Evolutionary conservation across 2,329 filamentous ascomycete genomes (phyloP), one percentile per base, ranked within the genome.

Genomic region (Aureobasidium sp.): DNA sequence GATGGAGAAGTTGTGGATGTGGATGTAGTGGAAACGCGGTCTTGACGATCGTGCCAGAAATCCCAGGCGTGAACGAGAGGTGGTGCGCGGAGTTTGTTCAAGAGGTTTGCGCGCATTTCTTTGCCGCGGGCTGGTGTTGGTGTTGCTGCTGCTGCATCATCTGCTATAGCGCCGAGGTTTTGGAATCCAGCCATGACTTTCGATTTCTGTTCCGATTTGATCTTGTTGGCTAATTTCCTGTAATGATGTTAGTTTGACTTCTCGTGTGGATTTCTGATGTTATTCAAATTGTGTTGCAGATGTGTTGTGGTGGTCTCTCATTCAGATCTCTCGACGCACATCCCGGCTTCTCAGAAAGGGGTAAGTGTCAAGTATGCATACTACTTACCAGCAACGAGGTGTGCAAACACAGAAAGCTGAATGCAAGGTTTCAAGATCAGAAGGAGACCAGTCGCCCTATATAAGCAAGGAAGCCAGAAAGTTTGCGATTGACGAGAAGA

Each of bases 51-150:
- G 63, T 80, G 78, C 76, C 78, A 81, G 70, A 81, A 81, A 66
- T 79, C 75, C 79, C 79, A 81, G 63, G 72, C 72, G 71, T 80
- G 78, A 61, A 78, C 75, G 59, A 81, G 75, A n/a, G 79, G 77
- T 53, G 78, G 79, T 6, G 78, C 74, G 51, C 78, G 75, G 45
- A 57, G 69, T 62, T 67, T 73, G 68, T 34, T 73, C 65, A 77
- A 75, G 61, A 78, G 75, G 61, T 70, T 72, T 60, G 73, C 71
- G 61, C 75, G 85, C 85, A 91, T 91, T 61, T 88, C 88, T 75
- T 88, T 85, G 74, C 89, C 88, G 69, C 89, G 86, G 61, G 89
- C 87, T 30, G 89, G 88, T 10, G 88, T 89, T 66, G 81, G 79
- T 45, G 83, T 85, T 70, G 83, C 84, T 51, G 82, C 76, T 64